Base-by-base conservation (phyloP, 2,329 filamentous ascomycete species). In the Madurella mycetomatis region DNA sequence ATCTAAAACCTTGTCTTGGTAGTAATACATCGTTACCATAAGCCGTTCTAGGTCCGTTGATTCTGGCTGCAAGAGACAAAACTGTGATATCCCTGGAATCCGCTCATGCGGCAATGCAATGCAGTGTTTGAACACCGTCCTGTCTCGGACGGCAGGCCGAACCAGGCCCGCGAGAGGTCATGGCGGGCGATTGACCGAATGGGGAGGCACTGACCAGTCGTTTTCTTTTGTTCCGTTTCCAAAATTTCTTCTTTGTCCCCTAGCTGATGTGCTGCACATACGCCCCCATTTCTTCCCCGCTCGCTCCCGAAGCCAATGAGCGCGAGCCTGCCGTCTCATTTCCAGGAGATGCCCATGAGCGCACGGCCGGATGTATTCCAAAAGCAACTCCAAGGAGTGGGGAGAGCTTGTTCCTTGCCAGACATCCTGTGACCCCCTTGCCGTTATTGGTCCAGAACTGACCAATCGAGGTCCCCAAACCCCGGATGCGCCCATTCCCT, bases 191-290 rank as follows among this genome's bases (percentile, higher is more conserved):
- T 12, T 45, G 17, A 25, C 40, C 39, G 47, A 46, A 34, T 37
- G 18, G 19, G 25, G 17, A 45, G 41, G 55, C 45, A 52, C 48
- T 53, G 51, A 42, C 56, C 56, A 58, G 51, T 51, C 30, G 51
- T 49, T 47, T 44, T 49, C 44, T 42, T 49, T n/a, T 54, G 45
- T 53, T 51, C 52, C 40, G 48, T 60, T 56, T 58, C 47, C 57
- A 54, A 55, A 59, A 59, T 58, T 60, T 61, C 57, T 59, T 57
- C 52, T 58, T 53, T 52, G 25, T 51, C 39, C 55, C 51, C 42
- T 46, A 52, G 48, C 32, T 50, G 30, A 45, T 49, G 53, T 44
- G 43, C 32, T 53, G 30, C 45, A 34, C 18, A 18, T 51, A 57
- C 59, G 41, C 59, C 54, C 17, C 41, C 11, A 11, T n/a, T 45